Evolutionary conservation across 306 rosid species (phyloP), one percentile per base, ranked within the genome.

Genomic region (Hylodesmum podocarpum): DNA sequence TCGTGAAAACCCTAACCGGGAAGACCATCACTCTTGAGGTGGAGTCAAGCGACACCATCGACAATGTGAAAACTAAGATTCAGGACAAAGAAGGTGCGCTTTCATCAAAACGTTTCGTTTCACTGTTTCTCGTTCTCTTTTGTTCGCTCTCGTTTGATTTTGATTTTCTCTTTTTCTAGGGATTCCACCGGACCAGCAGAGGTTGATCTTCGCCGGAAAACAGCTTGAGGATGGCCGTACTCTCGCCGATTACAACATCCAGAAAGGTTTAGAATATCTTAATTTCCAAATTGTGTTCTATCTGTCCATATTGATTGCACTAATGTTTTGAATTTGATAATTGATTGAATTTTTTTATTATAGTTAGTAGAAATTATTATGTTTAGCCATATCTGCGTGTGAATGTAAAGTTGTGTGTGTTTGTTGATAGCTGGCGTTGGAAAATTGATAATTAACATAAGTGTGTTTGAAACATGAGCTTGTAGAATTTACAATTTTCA

Each of bases 21-120:
- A 94, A 94, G 93, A 94, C 98, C 70, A 94, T 94, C 80, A 94
- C 98, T 77, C 97, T 94, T n/a, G 98, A 94, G 93, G 98, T 94
- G 54, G 98, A 94, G 81, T 91, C 97, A 54, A 91, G 97, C 66
- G 98, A 94, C 55, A 94, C 98, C 51, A 94, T 94, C 33, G 98
- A 94, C 27, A 94, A 94, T 80, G 98, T 94, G 31, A 94, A 94
- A 77, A 77, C 97, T 6, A 94, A 94, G 88, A 94, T 94, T 77
- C 98, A 94, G 78, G 98, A 94, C 91, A 94, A 94, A 84, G 98
- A 94, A 87, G 98, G 98, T 88, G 31, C 5, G 11, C 0, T 71
- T 7, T 16, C 3, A 24, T 24, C 27, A 9, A 36, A 43, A 24
- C 2, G 3, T 1, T 5, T 2, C 22, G 4, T 6, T 61, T 33